These are phyloP conservation scores for Epichloe amarillans DNA, from an alignment of 2,329 filamentous ascomycete genomes.

Conservation along the genomic window DNA sequence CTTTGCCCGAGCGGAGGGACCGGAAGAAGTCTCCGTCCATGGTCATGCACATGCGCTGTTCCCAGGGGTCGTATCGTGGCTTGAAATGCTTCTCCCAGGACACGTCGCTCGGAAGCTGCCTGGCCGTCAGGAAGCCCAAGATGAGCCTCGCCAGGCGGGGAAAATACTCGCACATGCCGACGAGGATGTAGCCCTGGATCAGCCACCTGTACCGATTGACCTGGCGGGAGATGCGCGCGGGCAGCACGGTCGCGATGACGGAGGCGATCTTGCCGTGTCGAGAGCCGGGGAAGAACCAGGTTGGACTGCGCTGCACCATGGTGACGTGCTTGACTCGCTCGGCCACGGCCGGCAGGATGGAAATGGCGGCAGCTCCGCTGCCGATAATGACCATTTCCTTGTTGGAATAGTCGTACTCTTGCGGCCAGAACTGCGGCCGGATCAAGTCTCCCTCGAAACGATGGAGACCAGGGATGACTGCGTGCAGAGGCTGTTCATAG, in stretches of 20 bases:
- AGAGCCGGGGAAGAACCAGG: conserved; percentile 42
- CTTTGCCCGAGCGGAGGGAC: conserved; percentile 24
- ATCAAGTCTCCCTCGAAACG: conserved; percentile 32
- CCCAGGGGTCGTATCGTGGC: conserved; percentile 45
- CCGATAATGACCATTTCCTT: conserved; percentile 56
- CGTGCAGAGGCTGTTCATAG: conserved; percentile 45
- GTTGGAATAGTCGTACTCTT: conserved; percentile 47
- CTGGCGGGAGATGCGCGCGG: conserved; percentile 27
- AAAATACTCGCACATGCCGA: conserved; percentile 35
- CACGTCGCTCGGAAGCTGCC: conserved; percentile 34
- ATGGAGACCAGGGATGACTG: conserved; percentile 30
- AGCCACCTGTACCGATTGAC: conserved; percentile 35
- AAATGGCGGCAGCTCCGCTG: conserved; percentile 53
- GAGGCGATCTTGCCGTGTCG: conserved; percentile 24
- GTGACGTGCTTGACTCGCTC: conserved; percentile 46
- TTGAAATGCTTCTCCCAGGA: conserved; percentile 40
- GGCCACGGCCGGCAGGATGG: conserved; percentile 47
- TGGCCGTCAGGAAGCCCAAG: conserved; percentile 26
- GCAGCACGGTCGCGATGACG: conserved; percentile 27
- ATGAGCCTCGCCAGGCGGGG: conserved; percentile 31
- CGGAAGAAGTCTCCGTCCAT: conserved; percentile 32
- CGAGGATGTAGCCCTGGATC: conserved; percentile 25
- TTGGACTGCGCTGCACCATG: conserved; percentile 56
- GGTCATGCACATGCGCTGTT: conserved; percentile 53
- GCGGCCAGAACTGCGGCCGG: conserved; percentile 64